Evolutionary conservation across 129 eudicot genomes (phyloP).

Genomic region (Chrysanthemum lavandulifolium): DNA sequence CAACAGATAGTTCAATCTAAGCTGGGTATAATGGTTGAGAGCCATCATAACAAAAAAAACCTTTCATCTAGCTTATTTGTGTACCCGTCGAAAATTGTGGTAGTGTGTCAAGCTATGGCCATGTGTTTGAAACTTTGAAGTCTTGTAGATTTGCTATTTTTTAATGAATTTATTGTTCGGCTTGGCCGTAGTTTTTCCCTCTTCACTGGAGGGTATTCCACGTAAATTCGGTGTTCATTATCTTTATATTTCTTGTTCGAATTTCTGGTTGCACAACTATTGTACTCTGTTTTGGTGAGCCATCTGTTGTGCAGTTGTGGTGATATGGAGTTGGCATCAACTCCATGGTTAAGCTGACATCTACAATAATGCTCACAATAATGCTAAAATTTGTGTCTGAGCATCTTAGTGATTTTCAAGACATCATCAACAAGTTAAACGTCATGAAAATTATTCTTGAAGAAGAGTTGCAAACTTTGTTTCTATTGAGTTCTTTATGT

Average conservation of each 20-base stretch:
- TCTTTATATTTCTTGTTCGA: too few species aligned
- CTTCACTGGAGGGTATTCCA: not conserved
- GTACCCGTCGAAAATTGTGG: not conserved
- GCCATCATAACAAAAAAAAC: too few species aligned
- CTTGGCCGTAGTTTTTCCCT: not conserved
- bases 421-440: not conserved
- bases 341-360: not conserved
- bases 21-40: too few species aligned
- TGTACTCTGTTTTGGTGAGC: too few species aligned
- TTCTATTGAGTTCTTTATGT: not conserved
- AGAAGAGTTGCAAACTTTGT: not conserved
- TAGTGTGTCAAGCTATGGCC: not conserved
- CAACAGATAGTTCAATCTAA: too few species aligned
- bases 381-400: not conserved
- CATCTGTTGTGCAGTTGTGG: not conserved
- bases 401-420: not conserved
- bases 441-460: not conserved
- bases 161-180: not conserved
- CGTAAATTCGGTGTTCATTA: not conserved
- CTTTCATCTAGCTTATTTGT: not conserved
- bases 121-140: not conserved
- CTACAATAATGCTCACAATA: not conserved
- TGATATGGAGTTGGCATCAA: not conserved
- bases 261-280: too few species aligned
- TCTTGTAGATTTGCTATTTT: not conserved